Percentiles rank a stretch among this genome's conserved stretches.
Evolutionary conservation across 495 filamentous ascomycete species (phyloP).

Genomic region (Xylaria nigripes): DNA sequence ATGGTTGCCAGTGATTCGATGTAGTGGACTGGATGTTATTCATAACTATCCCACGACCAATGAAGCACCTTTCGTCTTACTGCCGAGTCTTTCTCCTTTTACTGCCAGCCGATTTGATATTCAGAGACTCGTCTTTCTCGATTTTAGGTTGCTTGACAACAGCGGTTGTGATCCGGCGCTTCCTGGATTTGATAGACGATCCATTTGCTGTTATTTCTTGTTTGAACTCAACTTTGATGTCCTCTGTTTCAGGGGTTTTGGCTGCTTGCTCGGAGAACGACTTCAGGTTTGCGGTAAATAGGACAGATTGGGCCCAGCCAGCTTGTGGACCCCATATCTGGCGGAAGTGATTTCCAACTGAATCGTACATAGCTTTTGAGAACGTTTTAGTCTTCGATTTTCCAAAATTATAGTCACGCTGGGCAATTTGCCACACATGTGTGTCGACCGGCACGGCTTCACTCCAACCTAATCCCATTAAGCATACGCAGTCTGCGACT

Average conservation of each 20-base stretch:
- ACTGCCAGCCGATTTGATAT: slow-evolving; percentile 8
- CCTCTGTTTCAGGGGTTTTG: slow-evolving; percentile 43
- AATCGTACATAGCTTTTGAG: slow-evolving; percentile 80
- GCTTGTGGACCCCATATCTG: slow-evolving; percentile 88
- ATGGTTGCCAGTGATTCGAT: not conserved
- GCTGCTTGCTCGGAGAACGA: slow-evolving; percentile 62
- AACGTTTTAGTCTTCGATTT: slow-evolving; percentile 77
- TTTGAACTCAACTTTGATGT: slow-evolving; percentile 30
- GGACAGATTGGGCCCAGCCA: slow-evolving; percentile 93
- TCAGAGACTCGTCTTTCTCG: slow-evolving; percentile 8
- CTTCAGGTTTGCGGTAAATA: slow-evolving; percentile 90
- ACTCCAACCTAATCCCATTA: slow-evolving; percentile 97
- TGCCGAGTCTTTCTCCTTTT: slow-evolving; percentile 13
- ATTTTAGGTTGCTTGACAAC: slow-evolving; percentile 15
- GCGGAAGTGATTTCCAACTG: slow-evolving; percentile 83
- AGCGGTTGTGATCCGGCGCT: slow-evolving; percentile 5
- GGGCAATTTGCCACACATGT: slow-evolving; percentile 97
- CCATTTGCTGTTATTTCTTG: slow-evolving; percentile 19
- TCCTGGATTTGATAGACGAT: not conserved
- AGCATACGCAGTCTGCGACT: slow-evolving; percentile 89
- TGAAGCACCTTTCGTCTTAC: slow-evolving; percentile 1
- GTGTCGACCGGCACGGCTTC: slow-evolving; percentile 95
- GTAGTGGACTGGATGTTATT: not conserved
- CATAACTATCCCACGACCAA: not conserved
- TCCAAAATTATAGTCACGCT: slow-evolving; percentile 88